Base-by-base conservation (phyloP, 441 rosid genomes). In the Pelargonium exstipulatum region DNA sequence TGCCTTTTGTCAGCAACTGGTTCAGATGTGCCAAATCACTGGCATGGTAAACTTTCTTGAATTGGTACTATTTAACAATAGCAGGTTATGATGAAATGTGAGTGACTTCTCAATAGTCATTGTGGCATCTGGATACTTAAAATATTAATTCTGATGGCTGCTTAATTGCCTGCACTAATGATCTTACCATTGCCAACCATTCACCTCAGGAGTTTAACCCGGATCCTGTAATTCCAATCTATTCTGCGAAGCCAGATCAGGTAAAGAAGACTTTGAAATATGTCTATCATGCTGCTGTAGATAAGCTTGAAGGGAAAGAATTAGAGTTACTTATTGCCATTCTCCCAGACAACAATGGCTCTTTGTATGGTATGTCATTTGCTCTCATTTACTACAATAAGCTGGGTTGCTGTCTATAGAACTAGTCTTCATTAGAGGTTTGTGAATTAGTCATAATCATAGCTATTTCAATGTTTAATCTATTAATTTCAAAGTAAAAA, bases 201-300 rank as follows among this genome's bases (percentile, higher is more conserved):
- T 42, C 26, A 24, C 67, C 71, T 3, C 69, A 95, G 99, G 99
- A 88, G 76, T 92, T 95, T 80, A 79, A 90, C 77, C 86, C 91
- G 2, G 94, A 92, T 67, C 97, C 98, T 9, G 89, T 95, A 62
- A 90, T 95, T 61, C 96, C 99, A 5, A 84, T 92, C 69, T 86
- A 91, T 66, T 84, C 77, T 64, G 89, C 96, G 8, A 87, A 90
- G 81, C 98, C 99, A 0, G 99, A 95, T 64, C 97, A 87, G 80
- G 98, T 95, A 0, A 97, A 90, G 80, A 95, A 92, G 84, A 97
- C 99, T 73, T 72, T 95, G 81, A 95, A 89, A 78, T 90, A 87
- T 80, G 95, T 90, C 55, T 89, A 83, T 71, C 83, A 92, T 77
- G 82, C 89, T 61, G 78, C 94, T 51, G 82, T 85, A 82, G 87